These are phyloP conservation scores for Karstenula rhodostoma DNA, from an alignment of 2,329 filamentous ascomycete species.

Conservation along the genomic window DNA sequence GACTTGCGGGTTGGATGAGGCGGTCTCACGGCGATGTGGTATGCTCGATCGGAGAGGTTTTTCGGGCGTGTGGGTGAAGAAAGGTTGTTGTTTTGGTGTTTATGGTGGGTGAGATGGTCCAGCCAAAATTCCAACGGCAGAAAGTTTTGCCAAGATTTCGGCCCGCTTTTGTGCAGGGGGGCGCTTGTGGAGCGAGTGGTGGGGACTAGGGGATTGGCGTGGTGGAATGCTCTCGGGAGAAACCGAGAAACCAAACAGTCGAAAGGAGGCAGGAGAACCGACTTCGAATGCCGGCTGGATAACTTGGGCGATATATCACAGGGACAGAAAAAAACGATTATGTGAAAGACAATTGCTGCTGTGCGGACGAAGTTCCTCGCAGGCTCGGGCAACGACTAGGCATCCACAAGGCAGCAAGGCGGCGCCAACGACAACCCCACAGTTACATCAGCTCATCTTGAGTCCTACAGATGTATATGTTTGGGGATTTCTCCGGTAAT, in stretches of 20 bases:
- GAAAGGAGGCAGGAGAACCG: no score
- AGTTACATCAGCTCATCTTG: not conserved
- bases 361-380: not conserved
- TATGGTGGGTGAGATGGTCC: not conserved
- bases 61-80: not conserved
- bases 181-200: not conserved
- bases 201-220: not conserved
- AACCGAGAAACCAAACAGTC: no score
- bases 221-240: no score
- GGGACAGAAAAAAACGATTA: not conserved
- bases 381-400: conserved; percentile 2
- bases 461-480: not conserved
- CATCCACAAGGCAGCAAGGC: conserved; percentile 1
- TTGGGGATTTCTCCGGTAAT: not conserved
- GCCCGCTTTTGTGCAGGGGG: conserved; percentile 12
- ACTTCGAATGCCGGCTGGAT: no score
- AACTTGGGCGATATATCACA: not conserved
- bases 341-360: not conserved
- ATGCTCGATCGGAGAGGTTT: not conserved
- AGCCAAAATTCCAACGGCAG: conserved; percentile 22
- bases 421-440: not conserved
- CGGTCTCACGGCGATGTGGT: not conserved
- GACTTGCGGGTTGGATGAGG: no score
- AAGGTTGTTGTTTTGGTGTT: conserved; percentile 3
- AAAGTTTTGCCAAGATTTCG: conserved; percentile 23